phyloP scores from a whole-genome alignment of 2,329 filamentous ascomycete genomes.

The Colletotrichum spaethianum region DNA sequence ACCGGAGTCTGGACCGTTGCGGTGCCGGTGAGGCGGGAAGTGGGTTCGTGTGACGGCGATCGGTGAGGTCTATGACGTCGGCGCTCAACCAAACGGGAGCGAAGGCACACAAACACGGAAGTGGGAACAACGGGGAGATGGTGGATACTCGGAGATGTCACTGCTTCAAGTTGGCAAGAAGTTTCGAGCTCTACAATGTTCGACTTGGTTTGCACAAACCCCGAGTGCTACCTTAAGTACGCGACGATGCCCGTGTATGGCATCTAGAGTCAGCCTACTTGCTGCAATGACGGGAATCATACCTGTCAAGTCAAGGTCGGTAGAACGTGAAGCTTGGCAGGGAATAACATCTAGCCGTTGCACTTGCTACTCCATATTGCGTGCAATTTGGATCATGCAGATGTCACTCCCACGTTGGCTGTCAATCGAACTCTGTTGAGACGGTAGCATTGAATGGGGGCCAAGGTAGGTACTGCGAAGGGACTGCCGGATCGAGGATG shows the following conservation, averaged over 20 bases:
- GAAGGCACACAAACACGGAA: conserved; percentile 13
- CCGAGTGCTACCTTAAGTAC: not conserved
- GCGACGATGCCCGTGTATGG: not conserved
- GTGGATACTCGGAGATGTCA: not conserved
- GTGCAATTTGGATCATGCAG: conserved; percentile 10
- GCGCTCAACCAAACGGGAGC: not conserved
- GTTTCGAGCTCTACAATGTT: not conserved
- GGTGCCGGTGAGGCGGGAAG: conserved; percentile 4
- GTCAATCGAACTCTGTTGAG: not conserved
- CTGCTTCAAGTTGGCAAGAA: not conserved
- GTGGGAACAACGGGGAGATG: conserved; percentile 10
- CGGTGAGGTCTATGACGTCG: conserved; percentile 18
- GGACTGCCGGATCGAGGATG: not conserved
- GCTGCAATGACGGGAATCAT: not conserved
- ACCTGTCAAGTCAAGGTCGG: not conserved
- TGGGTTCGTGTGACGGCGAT: conserved; percentile 12
- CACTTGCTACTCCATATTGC: not conserved
- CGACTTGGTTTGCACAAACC: not conserved
- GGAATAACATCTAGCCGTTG: not conserved
- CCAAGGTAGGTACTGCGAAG: not conserved
- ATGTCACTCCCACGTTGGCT: not conserved
- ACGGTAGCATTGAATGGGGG: not conserved
- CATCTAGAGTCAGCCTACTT: not conserved
- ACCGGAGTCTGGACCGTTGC: not conserved
- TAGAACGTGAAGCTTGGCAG: not conserved